Percentiles rank a stretch among this genome's conserved stretches.
Evolutionary conservation across 225 moss, liverwort and hornwort species (phyloP).

Genomic region (Pleurozium schreberi): DNA sequence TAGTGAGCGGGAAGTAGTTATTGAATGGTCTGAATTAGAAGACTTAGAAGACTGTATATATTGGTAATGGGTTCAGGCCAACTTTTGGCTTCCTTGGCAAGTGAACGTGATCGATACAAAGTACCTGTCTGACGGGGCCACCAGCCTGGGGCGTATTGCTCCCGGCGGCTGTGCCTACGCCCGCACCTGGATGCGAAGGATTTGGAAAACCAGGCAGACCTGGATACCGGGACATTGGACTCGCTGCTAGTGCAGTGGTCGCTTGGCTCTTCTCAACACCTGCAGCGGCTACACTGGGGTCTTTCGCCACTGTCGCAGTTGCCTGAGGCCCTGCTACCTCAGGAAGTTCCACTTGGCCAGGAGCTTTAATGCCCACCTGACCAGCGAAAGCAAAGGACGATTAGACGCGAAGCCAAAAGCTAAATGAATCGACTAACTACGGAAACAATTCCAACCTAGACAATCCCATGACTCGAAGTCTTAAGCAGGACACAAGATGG

Average conservation of each 20-base stretch:
- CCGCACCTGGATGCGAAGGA: not conserved
- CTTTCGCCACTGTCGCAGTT: slow-evolving; percentile 15
- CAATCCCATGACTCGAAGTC: not conserved
- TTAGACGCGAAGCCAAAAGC: not conserved
- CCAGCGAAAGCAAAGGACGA: not conserved
- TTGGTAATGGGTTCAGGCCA: no score
- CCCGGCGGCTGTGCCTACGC: not conserved
- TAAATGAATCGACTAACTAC: not conserved
- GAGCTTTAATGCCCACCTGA: slow-evolving; percentile 30
- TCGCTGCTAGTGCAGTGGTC: slow-evolving; percentile 6
- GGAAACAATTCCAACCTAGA: not conserved
- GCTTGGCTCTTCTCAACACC: slow-evolving; percentile 38
- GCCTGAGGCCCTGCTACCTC: slow-evolving; percentile 30
- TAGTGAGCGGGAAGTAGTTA: no score
- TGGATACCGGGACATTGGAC: slow-evolving; percentile 19
- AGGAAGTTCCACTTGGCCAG: slow-evolving; percentile 32
- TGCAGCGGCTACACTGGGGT: slow-evolving; percentile 2
- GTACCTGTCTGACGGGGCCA: slow-evolving; percentile 30
- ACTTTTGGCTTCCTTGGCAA: not conserved
- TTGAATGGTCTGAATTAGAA: no score
- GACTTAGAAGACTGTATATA: no score
- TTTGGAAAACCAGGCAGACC: not conserved
- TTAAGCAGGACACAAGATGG: not conserved
- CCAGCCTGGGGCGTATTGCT: slow-evolving; percentile 15
- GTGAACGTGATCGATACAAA: not conserved